A percentile compares a stretch with the other conserved stretches of the same genome.
Evolutionary conservation across 169 alveolate species (phyloP).

Genomic region (Plasmodium coatneyi): DNA sequence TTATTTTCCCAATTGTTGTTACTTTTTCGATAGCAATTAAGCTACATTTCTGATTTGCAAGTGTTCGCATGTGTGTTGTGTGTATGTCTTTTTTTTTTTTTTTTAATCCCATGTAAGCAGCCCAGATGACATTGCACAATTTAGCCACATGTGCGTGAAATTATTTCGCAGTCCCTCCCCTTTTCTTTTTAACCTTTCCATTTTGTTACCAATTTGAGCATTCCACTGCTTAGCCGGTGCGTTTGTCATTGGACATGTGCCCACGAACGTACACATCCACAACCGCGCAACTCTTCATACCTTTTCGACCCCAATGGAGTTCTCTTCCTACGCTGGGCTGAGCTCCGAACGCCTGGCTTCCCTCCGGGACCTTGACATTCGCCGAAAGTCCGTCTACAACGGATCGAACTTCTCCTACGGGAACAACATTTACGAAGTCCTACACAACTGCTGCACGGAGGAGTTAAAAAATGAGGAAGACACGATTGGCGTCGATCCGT

Average conservation of each 20-base stretch:
- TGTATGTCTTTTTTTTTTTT: not conserved
- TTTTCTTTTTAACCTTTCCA: not conserved
- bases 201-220: not conserved
- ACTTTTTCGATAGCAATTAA: not conserved
- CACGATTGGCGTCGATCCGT: not conserved
- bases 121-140: not conserved
- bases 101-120: not conserved
- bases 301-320: constrained; percentile 13
- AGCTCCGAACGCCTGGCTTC: constrained; percentile 65
- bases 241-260: not conserved
- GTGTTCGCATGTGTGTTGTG: not conserved
- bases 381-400: constrained; percentile 24
- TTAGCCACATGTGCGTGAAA: not conserved
- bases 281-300: not conserved
- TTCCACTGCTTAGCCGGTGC: not conserved
- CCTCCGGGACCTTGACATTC: constrained; percentile 30
- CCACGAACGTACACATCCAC: not conserved
- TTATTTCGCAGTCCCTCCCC: not conserved
- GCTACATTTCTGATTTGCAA: not conserved
- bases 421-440: constrained; percentile 51
- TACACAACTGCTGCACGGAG: constrained; percentile 36
- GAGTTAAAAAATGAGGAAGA: constrained; percentile 10
- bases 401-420: constrained; percentile 29
- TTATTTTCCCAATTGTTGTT: not conserved
- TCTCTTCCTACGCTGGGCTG: constrained; percentile 53